Base-by-base conservation (phyloP, 2,329 filamentous ascomycete species). In the Epichloe coenophiala region DNA sequence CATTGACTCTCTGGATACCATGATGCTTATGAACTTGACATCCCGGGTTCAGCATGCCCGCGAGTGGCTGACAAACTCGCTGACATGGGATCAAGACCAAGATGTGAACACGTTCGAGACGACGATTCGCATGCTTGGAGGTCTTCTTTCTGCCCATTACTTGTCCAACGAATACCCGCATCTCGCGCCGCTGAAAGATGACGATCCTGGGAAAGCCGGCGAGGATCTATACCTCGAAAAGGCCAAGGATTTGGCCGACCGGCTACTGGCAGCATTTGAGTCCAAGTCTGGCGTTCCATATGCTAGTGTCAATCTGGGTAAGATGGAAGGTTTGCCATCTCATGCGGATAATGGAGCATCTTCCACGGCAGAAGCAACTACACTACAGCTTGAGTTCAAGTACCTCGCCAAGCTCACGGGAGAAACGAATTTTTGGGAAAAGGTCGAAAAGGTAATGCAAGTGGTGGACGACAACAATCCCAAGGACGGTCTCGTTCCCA, bases 101-200 rank as follows among this genome's bases (percentile, higher is more conserved):
- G 88, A 96, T 64, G 91, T 98, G 51, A 97, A 89, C 66, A 96
- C 89, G 0, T 98, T 97, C 60, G 93, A 98, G 71, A 97, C 91
- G 7, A 97, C 91, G 0, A 97, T 97, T 60, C 86, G 93, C 48
- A 97, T 97, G 90, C 74, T 98, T 47, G 93, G 93, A 15, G 93
- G 93, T 11, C 73, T 98, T 41, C 74, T 98, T 36, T 90, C 90
- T 2, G 93, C 93, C 9, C 89, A 98, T 65, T 97, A 97, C 66
- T 75, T 98, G n/a, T 91, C 89, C 21, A 93, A 80, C 23, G 77
- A 80, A 50, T 91, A 84, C 58, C 88, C 89, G 0, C 69, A 84
- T n/a, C 74, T 95, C 57, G 89, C 89, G 12, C 82, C 88, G 0
- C 73, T 89, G 51, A 61, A 71, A 5, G 83, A 87, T 19, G 83